These are phyloP conservation scores for Fraxinus sp. DNA, from an alignment of 305 asterid genomes.

Conservation along the genomic window DNA sequence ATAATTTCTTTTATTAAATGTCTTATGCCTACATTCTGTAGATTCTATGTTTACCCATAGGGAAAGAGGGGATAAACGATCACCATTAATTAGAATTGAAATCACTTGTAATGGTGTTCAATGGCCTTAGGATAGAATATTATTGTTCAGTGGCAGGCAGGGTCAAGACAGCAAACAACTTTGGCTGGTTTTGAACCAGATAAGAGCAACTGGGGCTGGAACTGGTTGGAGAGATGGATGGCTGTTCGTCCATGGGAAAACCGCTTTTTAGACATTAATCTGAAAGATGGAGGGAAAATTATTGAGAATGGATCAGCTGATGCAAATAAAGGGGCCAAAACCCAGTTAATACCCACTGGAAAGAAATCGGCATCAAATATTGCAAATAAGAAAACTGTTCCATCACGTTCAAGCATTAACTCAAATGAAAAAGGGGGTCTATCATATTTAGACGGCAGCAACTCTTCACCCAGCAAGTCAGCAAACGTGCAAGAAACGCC, in stretches of 20 bases:
- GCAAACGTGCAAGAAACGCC: constrained; percentile 37
- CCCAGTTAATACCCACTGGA: constrained; percentile 35
- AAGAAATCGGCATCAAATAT: constrained; percentile 42
- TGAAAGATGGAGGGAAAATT: constrained; percentile 50
- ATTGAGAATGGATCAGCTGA: constrained; percentile 37
- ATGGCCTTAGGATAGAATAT: not conserved
- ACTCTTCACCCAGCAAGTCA: constrained; percentile 50
- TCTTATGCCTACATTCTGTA: not conserved
- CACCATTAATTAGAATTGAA: not conserved
- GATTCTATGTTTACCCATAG: not conserved
- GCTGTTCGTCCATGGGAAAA: constrained; percentile 66
- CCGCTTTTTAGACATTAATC: constrained; percentile 48
- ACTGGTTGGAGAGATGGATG: constrained; percentile 80
- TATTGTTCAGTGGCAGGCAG: constrained; percentile 50
- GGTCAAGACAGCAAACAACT: constrained; percentile 42
- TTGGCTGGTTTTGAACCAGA: constrained; percentile 43
- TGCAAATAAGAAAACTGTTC: constrained; percentile 37
- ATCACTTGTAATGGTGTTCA: not conserved
- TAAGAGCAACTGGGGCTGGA: constrained; percentile 46
- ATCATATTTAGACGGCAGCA: constrained; percentile 47
- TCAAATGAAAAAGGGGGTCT: constrained; percentile 37
- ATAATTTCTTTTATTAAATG: not conserved
- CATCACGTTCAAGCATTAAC: constrained; percentile 36
- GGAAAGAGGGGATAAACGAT: not conserved
- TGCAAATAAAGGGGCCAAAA: constrained; percentile 32